Evolutionary conservation across 2,329 filamentous ascomycete genomes (phyloP).

Genomic region (Lachnellula arida): DNA sequence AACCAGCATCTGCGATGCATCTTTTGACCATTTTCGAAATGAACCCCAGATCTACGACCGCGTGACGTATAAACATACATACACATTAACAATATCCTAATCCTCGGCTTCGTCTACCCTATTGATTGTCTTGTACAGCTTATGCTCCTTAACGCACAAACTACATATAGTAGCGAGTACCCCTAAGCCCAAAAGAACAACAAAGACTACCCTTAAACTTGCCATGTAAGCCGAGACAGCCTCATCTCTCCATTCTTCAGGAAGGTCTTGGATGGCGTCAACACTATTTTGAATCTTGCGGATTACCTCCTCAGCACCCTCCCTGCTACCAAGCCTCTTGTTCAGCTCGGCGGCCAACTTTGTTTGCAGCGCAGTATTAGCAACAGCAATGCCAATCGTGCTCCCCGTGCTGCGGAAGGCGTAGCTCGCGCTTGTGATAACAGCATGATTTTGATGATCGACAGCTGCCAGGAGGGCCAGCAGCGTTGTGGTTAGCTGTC

Average conservation of each 20-base stretch:
- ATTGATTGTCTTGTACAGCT: neutral
- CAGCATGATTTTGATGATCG: conserved; percentile 59
- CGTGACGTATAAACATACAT: neutral
- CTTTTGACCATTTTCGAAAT: neutral
- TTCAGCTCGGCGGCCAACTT: neutral
- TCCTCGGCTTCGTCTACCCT: neutral
- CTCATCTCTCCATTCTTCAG: neutral
- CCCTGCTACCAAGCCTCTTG: neutral
- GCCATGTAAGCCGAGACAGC: conserved; percentile 1
- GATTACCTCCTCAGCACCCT: neutral
- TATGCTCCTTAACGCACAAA: conserved; percentile 2
- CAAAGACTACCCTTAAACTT: neutral
- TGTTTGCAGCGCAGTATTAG: conserved; percentile 13
- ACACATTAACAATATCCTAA: neutral
- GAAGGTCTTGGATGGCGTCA: neutral
- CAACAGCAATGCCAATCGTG: conserved; percentile 53
- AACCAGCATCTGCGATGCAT: neutral
- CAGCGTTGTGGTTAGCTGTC: conserved; percentile 64
- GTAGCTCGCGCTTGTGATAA: conserved; percentile 72
- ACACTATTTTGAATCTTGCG: neutral
- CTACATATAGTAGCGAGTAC: neutral
- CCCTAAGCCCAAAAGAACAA: neutral
- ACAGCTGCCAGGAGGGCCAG: conserved; percentile 68
- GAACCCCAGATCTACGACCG: neutral
- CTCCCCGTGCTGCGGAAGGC: conserved; percentile 72